These are phyloP conservation scores for Trichocomaceae sp. DNA, from an alignment of 2,329 filamentous ascomycete species.

Conservation along the genomic window DNA sequence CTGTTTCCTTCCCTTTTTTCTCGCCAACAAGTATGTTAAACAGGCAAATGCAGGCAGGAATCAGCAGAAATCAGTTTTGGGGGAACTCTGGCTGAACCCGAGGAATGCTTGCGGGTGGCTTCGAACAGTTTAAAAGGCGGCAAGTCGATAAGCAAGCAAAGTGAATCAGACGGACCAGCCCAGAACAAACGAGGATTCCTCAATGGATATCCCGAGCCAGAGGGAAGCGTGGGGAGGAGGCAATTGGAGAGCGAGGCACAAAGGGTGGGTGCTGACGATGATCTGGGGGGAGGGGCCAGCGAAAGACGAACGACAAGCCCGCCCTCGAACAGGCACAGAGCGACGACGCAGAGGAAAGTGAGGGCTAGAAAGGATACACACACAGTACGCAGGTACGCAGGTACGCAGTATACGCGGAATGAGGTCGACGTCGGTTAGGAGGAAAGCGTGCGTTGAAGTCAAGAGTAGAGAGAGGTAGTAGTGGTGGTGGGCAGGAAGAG, in stretches of 20 bases:
- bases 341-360: no score
- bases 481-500: slow-evolving; percentile 11
- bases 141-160: background rate
- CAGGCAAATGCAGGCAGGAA: slow-evolving; percentile 10
- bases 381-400: background rate
- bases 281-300: slow-evolving; percentile 15
- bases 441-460: background rate
- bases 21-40: background rate
- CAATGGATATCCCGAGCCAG: slow-evolving; percentile 3
- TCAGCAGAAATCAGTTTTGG: slow-evolving; percentile 11
- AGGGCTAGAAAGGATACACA: background rate
- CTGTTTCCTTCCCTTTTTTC: no score
- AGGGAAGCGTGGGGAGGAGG: slow-evolving; percentile 13
- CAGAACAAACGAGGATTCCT: slow-evolving; percentile 2
- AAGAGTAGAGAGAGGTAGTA: slow-evolving; percentile 14
- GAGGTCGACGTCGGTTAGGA: background rate
- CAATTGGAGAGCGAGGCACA: background rate
- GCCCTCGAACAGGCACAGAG: slow-evolving; percentile 11
- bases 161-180: slow-evolving; percentile 7
- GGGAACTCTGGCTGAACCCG: background rate
- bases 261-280: background rate
- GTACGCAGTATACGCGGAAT: background rate
- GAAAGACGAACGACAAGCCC: slow-evolving; percentile 13
- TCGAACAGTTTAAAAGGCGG: slow-evolving; percentile 1
- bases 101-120: slow-evolving; percentile 11